These are phyloP conservation scores for Entomortierella parvispora DNA, from an alignment of 192 early-diverging fungal species.

Conservation along the genomic window DNA sequence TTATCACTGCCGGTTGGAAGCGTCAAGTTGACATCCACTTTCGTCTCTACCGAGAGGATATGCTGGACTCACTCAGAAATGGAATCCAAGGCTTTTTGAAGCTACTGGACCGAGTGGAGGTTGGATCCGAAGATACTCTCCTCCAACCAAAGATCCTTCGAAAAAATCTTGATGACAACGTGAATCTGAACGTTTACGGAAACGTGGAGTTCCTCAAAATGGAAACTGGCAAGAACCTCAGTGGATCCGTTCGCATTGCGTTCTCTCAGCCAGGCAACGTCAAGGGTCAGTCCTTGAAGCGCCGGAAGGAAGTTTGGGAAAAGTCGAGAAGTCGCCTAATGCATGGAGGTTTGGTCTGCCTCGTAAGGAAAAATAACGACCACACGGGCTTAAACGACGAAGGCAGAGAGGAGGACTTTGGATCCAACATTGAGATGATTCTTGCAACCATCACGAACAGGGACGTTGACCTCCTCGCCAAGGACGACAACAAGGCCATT, in stretches of 20 bases:
- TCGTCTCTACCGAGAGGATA: conserved; percentile 60
- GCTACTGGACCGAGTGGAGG: not conserved
- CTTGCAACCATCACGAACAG: too few relatives aligned
- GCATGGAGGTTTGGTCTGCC: too few relatives aligned
- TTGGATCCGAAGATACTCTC: not conserved
- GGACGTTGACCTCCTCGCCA: too few relatives aligned
- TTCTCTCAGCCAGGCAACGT: conserved; percentile 7
- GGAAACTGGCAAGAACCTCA: not conserved
- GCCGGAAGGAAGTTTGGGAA: not conserved
- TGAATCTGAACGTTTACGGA: conserved; percentile 6
- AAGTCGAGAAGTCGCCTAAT: not conserved
- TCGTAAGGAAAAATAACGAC: too few relatives aligned
- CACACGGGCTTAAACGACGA: too few relatives aligned
- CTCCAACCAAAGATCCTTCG: not conserved
- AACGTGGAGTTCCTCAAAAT: conserved; percentile 9
- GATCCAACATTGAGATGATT: too few relatives aligned
- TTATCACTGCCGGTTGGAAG: conserved; percentile 36
- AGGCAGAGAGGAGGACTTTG: too few relatives aligned
- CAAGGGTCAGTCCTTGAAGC: not conserved
- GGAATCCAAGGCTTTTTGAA: conserved; percentile 49
- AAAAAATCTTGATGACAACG: conserved; percentile 1
- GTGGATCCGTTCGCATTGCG: conserved; percentile 1
- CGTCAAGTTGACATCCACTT: conserved; percentile 60
- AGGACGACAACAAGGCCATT: not conserved
- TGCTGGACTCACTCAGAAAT: conserved; percentile 38